Conservation (phyloP, 2,329 filamentous ascomycete species). For the Penicillium rolfsii region DNA sequence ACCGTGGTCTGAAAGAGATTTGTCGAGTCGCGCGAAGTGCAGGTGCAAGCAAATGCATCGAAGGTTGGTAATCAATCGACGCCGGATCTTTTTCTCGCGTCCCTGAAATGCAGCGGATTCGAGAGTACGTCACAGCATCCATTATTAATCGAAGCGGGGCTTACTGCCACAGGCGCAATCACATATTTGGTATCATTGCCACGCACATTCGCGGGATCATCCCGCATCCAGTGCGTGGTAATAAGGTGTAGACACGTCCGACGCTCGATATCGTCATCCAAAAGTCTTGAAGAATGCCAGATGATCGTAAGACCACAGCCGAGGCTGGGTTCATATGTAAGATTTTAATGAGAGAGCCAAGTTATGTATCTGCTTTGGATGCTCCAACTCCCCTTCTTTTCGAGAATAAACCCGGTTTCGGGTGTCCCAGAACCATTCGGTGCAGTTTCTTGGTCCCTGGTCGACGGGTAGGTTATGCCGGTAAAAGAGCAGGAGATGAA, state of each 20-base stretch:
- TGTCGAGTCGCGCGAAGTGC: not conserved
- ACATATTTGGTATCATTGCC: not conserved
- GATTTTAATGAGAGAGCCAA: not conserved
- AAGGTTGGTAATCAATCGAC: not conserved
- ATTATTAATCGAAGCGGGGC: slow-evolving; percentile 9
- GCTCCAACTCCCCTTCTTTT: not conserved
- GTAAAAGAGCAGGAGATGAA: slow-evolving; percentile 1
- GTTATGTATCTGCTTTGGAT: not conserved
- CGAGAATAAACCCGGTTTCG: not conserved
- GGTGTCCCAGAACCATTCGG: not conserved
- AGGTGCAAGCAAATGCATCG: slow-evolving; percentile 14
- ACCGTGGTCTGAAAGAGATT: slow-evolving; percentile 8
- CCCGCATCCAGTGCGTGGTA: not conserved
- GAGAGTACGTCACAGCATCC: not conserved
- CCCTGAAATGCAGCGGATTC: not conserved
- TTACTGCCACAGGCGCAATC: not conserved
- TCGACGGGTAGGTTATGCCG: not conserved
- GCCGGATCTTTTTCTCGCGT: slow-evolving; percentile 5
- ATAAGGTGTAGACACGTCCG: not conserved
- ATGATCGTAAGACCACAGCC: not conserved
- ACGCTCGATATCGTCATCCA: not conserved
- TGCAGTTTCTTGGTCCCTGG: not conserved
- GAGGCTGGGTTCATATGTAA: not conserved
- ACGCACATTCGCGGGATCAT: not conserved
- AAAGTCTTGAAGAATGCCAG: not conserved